Evolutionary conservation across 805 yeast genomes (phyloP), one percentile per base, ranked within the genome.

Genomic region (Brettanomyces anomalus): DNA sequence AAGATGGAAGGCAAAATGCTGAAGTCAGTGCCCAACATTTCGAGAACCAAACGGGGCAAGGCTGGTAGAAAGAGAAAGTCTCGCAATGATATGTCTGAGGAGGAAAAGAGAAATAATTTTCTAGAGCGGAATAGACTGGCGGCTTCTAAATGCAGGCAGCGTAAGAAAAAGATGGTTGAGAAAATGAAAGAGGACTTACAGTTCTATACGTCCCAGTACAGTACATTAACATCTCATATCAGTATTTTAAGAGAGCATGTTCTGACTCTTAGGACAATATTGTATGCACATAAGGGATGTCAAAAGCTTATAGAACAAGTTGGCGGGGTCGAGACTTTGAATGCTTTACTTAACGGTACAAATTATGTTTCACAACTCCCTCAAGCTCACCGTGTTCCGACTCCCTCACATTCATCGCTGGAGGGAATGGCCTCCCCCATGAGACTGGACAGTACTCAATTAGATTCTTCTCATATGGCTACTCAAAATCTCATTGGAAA

Each of bases 81-180:
- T 6, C 41, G 41, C 26, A 14, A 15, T 19, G 33, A 36, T 30
- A 43, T 70, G 65, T 49, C 79, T 49, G 74, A 83, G 56, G 94
- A 83, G 51, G 79, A 81, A 54, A 87, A 85, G 56, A 74, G 97
- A 19, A 77, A 77, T 56, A 79, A 73, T 52, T 90, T 90, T 52
- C 63, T 93, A 49, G 98, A 93, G 59, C 72, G 97, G 52, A 93
- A 93, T 61, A 71, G 98, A 46, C 79, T 90, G 11, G 98, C 98
- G 0, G 98, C 98, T 0, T 81, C 94, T n/a, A 89, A 88, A 58
- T 93, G 97, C 67, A 77, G 98, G 49, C 94, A 85, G 64, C 75
- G 97, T 28, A 93, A 93, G 70, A 93, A 93, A 67, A 87, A 85
- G 58, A 81, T 83, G 70, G 75, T 88, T 30, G 79, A 76, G 45